phyloP scores from a whole-genome alignment of 108 stramenopile genomes.

The Licmophora abbreviata region DNA sequence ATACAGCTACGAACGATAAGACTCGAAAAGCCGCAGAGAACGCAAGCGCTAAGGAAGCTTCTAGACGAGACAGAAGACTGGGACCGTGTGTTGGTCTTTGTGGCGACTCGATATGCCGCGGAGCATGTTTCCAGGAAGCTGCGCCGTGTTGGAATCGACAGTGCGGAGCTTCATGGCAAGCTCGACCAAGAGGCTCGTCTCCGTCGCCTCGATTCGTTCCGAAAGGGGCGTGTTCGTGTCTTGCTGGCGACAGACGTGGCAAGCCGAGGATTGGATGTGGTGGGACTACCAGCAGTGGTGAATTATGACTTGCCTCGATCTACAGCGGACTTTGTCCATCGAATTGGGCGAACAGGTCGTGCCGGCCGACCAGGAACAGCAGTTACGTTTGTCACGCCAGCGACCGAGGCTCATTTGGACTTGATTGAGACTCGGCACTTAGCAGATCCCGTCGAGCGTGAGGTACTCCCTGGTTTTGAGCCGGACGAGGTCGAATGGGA shows the following conservation, averaged over 20 bases:
- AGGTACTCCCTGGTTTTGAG: conserved; percentile 47
- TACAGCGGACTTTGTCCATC: conserved; percentile 86
- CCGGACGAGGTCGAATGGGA: conserved; percentile 55
- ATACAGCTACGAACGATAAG: conserved; percentile 57
- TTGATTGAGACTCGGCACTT: conserved; percentile 63
- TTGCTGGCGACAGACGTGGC: conserved; percentile 94
- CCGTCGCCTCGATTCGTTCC: conserved; percentile 70
- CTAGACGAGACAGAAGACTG: conserved; percentile 49
- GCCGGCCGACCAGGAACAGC: conserved; percentile 85
- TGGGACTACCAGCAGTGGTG: conserved; percentile 76
- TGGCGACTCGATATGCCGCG: conserved; percentile 75
- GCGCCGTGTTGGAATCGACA: conserved; percentile 56
- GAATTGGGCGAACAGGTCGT: conserved; percentile 94
- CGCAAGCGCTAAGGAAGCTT: conserved; percentile 46
- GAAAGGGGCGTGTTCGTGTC: conserved; percentile 65
- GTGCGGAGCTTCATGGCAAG: conserved; percentile 93
- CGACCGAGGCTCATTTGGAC: conserved; percentile 56
- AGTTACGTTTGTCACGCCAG: conserved; percentile 81
- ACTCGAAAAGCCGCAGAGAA: conserved; percentile 52
- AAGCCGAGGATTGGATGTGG: conserved; percentile 92
- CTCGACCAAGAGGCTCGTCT: conserved; percentile 85
- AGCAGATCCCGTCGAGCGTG: conserved; percentile 30
- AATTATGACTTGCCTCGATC: conserved; percentile 88
- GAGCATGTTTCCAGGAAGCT: conserved; percentile 77
- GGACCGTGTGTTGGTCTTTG: conserved; percentile 88